A percentile compares a stretch with the other conserved stretches of the same genome.
Evolutionary conservation across 371 early-diverging fungal species (phyloP).

Genomic region (Rhizopus arrhizus): DNA sequence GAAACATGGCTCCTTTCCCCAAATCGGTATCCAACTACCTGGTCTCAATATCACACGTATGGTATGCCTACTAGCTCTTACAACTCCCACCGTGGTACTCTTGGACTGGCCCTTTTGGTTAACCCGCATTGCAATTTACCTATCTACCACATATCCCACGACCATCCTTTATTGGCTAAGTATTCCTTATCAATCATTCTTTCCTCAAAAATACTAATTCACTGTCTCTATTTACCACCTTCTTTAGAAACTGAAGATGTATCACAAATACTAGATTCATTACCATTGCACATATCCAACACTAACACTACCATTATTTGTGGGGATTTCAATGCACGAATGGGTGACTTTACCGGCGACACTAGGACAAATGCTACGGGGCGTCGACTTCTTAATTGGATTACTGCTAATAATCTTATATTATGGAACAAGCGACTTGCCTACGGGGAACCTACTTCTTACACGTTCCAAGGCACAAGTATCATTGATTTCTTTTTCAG

Average conservation of each 20-base stretch:
- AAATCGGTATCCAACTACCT: not conserved
- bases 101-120: no score
- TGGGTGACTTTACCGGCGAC: not conserved
- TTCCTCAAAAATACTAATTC: conserved; percentile 1
- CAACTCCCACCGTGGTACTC: no score
- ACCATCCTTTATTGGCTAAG: conserved; percentile 4
- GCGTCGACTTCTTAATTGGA: not conserved
- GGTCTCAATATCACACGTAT: conserved; percentile 17
- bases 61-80: not conserved
- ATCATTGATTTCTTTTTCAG: conserved; percentile 9
- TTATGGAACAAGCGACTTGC: conserved; percentile 11
- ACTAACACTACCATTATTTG: not conserved
- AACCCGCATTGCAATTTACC: not conserved
- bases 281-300: not conserved
- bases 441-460: conserved; percentile 16
- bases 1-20: conserved; percentile 23
- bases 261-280: not conserved
- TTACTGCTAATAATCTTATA: not conserved
- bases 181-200: conserved; percentile 4
- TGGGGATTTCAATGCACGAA: conserved; percentile 2
- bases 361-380: not conserved
- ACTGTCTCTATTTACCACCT: not conserved
- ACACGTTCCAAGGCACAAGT: not conserved
- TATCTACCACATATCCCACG: not conserved
- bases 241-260: not conserved